These are phyloP conservation scores for Rhizomucor miehei DNA, from an alignment of 371 early-diverging fungal species.

Conservation along the genomic window DNA sequence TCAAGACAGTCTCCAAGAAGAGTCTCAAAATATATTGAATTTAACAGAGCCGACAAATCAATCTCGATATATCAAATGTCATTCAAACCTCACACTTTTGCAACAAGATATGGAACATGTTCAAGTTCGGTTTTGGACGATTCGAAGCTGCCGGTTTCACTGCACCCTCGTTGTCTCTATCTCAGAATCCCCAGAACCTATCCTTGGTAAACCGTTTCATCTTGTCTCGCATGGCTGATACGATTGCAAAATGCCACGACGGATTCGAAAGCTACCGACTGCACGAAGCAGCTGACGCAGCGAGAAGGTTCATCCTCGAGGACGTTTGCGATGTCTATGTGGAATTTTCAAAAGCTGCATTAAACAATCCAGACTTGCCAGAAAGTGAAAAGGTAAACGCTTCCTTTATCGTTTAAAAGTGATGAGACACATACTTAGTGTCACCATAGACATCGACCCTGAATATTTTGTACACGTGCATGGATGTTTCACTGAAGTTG, in stretches of 20 bases:
- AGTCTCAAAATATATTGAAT: not conserved
- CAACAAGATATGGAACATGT: slow-evolving; percentile 99
- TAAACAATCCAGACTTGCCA: slow-evolving; percentile 39
- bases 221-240: slow-evolving; percentile 76
- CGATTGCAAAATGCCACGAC: slow-evolving; percentile 60
- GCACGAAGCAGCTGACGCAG: slow-evolving; percentile 80
- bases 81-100: slow-evolving; percentile 92
- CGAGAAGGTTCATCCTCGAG: slow-evolving; percentile 87
- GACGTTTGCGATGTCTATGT: slow-evolving; percentile 97
- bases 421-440: not conserved
- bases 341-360: slow-evolving; percentile 70
- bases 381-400: slow-evolving; percentile 35
- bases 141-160: slow-evolving; percentile 35
- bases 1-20: not conserved
- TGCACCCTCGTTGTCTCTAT: not conserved
- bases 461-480: slow-evolving; percentile 65
- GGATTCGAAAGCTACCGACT: slow-evolving; percentile 76
- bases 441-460: slow-evolving; percentile 35
- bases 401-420: not conserved
- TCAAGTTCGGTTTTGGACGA: slow-evolving; percentile 66
- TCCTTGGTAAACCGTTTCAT: slow-evolving; percentile 85
- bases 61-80: slow-evolving; percentile 93
- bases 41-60: slow-evolving; percentile 83
- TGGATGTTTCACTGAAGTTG: slow-evolving; percentile 82
- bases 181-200: slow-evolving; percentile 20